Evolutionary conservation across 805 yeast species (phyloP), one percentile per base, ranked within the genome.

Genomic region (Yarrowia yakushimensis): DNA sequence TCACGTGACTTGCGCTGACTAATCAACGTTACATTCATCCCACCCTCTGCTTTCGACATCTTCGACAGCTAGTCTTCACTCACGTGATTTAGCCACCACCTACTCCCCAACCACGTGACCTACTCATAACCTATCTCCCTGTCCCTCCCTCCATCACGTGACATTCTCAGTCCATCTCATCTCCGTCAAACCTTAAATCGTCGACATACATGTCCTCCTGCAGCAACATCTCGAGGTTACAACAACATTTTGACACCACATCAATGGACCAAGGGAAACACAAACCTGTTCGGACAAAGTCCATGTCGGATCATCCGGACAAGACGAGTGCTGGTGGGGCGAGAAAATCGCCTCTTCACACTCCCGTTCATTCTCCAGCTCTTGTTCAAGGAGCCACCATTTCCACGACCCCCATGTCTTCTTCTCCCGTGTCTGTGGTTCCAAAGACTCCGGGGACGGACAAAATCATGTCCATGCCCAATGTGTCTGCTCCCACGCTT

Each of bases 401-500:
- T 4, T 33, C 55, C 5, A 36, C 59, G 4, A 52, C 59, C 17
- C 41, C 57, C 12, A 50, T 23, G 27, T 25, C 27, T 8, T 22
- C 59, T 11, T 25, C 43, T 23, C 42, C 42, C 1, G 18, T 34
- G n/a, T 36, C 43, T 1, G 15, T n/a, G 31, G 22, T 31, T 9
- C 42, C 39, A n/a, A 17, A 25, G 42, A 50, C 41, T 18, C 39
- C 31, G 9, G 30, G 41, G 22, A 23, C 23, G 0, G 42, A 34
- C 17, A 36, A 52, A n/a, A 17, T 36, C 59, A 34, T 34, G 59
- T 31, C 55, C 28, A 48, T 48, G 55, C 55, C 55, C 9, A 48
- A 48, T n/a, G 55, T 48, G 20, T 31, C 39, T 33, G 59, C 59
- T 12, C 59, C 59, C 15, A 36, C 59, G 3, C 33, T 52, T 2